Base-by-base conservation (phyloP, 1,284 basidiomycete genomes). In the Vanrija sp. region DNA sequence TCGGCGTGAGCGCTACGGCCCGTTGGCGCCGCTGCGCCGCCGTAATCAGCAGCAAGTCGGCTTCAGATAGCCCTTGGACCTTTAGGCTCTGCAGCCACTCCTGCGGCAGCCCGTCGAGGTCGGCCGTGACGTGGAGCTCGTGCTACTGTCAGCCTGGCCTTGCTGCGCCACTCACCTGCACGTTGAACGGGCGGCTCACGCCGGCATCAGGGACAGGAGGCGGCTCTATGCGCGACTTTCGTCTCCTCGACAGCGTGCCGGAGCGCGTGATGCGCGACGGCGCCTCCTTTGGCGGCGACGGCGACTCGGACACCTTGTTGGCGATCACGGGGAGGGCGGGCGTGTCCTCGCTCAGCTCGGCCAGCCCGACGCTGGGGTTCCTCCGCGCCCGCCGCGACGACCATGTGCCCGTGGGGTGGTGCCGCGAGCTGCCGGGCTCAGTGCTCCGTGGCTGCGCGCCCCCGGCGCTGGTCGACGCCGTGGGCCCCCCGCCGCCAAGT, bases 41-140 rank as follows among this genome's bases (percentile, higher is more conserved):
- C 2, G 62, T 49, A 43, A 75, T 70, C 16, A 72, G 48, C 1
- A 69, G 43, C 24, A 75, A 52, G 42, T 75, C 71, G 9, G 56
- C 43, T 15, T 75, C 67, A 1, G 66, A 63, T 20, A 75, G 45
- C 9, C 73, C 73, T 47, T 73, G 68, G 0, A 59, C 55, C 42
- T 61, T 63, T 23, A 75, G 62, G 6, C 56, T 42, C 4, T 58
- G 45, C 1, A 72, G 45, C 73, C 73, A 75, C 35, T 62, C 57
- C 6, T 62, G 42, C 1, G 73, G 70, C 1, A 75, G 49, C 25
- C 63, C 66, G 10, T 62, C 63, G 6, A 75, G 54, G 19, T 67
- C 66, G 2, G 67, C 64, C 0, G 66, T 62, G n/a, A 75, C 67
- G 42, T 75, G 73, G 4, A 75, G 57, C 31, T 72, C 67, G 49